These are phyloP conservation scores for Chernovozyma sophiae-reginae DNA, from an alignment of 1,139 yeast species.

Conservation along the genomic window DNA sequence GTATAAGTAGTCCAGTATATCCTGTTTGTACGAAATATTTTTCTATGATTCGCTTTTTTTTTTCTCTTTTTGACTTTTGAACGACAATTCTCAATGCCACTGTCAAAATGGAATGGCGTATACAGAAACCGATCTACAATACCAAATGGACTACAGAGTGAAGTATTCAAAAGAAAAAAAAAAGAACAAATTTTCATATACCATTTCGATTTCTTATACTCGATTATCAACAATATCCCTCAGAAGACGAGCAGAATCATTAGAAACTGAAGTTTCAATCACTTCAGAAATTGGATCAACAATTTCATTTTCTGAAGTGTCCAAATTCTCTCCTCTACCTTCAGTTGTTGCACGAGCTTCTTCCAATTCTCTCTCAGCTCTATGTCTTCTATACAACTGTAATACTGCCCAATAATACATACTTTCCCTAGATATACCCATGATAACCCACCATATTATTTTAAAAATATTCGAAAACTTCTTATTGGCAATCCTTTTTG, in stretches of 20 bases:
- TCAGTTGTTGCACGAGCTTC: too few species aligned
- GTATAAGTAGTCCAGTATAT: not conserved
- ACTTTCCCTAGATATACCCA: slow-evolving; percentile 50
- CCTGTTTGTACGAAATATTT: not conserved
- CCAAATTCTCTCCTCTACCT: too few species aligned
- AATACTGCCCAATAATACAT: slow-evolving; percentile 52
- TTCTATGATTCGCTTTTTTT: not conserved
- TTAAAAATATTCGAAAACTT: slow-evolving; percentile 34
- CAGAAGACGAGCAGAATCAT: not conserved
- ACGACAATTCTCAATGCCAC: not conserved
- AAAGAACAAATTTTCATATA: too few species aligned
- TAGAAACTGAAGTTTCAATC: not conserved
- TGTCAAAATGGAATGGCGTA: too few species aligned
- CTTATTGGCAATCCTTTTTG: slow-evolving; percentile 31
- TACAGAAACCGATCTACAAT: too few species aligned
- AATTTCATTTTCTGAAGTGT: too few species aligned
- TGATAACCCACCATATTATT: slow-evolving; percentile 47
- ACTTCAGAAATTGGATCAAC: too few species aligned
- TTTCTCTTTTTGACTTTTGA: not conserved
- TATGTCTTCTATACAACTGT: slow-evolving; percentile 22
- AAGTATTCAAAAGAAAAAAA: too few species aligned
- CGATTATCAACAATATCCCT: slow-evolving; percentile 27
- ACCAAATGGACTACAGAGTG: too few species aligned
- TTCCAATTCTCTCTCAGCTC: slow-evolving; percentile 5
- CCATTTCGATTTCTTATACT: slow-evolving; percentile 22